Percentiles rank a stretch among this genome's conserved stretches.
Evolutionary conservation across 1,139 yeast genomes (phyloP).

Genomic region (Kurtzmaniella quercitrusa): DNA sequence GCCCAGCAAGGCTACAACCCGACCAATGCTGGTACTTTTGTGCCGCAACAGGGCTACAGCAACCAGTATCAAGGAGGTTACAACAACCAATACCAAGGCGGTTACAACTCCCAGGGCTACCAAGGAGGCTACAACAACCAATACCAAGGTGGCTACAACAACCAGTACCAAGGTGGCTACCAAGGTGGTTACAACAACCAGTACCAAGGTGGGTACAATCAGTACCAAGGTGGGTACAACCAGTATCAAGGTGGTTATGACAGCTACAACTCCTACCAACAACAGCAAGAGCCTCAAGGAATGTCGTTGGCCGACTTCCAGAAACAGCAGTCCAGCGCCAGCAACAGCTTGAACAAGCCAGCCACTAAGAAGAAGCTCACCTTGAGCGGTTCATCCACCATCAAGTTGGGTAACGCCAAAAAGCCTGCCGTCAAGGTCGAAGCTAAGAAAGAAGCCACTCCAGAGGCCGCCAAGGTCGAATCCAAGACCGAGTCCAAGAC

Average conservation of each 20-base stretch:
- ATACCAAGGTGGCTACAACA: slow-evolving; percentile 14
- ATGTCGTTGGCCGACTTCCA: slow-evolving; percentile 88
- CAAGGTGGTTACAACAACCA: slow-evolving; percentile 21
- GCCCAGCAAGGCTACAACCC: slow-evolving; percentile 30
- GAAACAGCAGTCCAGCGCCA: slow-evolving; percentile 54
- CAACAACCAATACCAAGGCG: slow-evolving; percentile 21
- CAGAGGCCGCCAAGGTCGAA: slow-evolving; percentile 9
- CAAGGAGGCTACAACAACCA: slow-evolving; percentile 11
- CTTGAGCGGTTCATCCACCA: slow-evolving; percentile 60
- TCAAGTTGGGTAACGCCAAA: slow-evolving; percentile 61
- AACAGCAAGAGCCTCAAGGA: slow-evolving; percentile 44
- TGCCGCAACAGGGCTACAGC: slow-evolving; percentile 26
- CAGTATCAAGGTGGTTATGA: slow-evolving; percentile 22
- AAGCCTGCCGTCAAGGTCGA: slow-evolving; percentile 18
- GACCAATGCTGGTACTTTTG: slow-evolving; percentile 38
- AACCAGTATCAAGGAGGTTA: slow-evolving; percentile 20
- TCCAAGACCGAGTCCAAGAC: slow-evolving; percentile 8
- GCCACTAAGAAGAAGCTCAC: slow-evolving; percentile 48
- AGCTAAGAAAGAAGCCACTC: slow-evolving; percentile 8
- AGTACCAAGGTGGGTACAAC: slow-evolving; percentile 15
- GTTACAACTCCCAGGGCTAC: slow-evolving; percentile 19
- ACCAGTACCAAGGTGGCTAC: slow-evolving; percentile 16
- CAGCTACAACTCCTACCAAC: slow-evolving; percentile 19
- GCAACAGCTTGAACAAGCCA: slow-evolving; percentile 48
- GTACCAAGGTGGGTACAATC: slow-evolving; percentile 14